Base-by-base conservation (phyloP, 192 early-diverging fungal genomes). In the Backusella tuberculispora region DNA sequence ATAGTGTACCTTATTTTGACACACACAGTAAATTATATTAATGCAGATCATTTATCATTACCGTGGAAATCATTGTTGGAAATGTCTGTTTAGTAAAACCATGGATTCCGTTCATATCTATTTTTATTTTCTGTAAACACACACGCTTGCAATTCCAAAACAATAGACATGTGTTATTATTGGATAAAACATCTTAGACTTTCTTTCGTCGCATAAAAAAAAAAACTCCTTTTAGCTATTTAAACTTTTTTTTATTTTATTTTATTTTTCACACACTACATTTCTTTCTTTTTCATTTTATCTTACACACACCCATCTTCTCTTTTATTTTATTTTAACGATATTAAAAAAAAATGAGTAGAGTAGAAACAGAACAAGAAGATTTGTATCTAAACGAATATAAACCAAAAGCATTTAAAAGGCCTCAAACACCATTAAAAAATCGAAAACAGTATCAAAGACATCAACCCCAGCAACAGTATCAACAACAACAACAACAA, bases 331-430 rank as follows among this genome's bases (percentile, higher is more conserved):
- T 43, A 8, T 63, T 29, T 9, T 63, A 24, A 42, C n/a, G 0
- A 41, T 42, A 19, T 42, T 41, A 43, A 67, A 66, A 42, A 42
- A 67, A 21, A 4, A 67, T 67, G 66, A 41, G 66, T 43, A 15
- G n/a, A 24, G 38, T 41, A 21, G 66, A 67, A 42, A 67, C 38
- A 41, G 66, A 67, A 64, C 63, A 64, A 67, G 65, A 66, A 21
- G 65, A 41, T 3, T 17, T 38, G 9, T 43, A 42, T 13, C 5
- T 67, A 21, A 67, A 41, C 12, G 66, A 21, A 43, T 67, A 67
- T 17, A 67, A 41, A 41, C 40, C 66, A 43, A 67, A 41, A 19
- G n/a, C 66, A 5, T 67, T 67, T 67, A 66, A 66, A 40, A n/a
- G 19, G n/a, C 66, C 66, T 19, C 66, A 21, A 43, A 21, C 38